Evolutionary conservation across 2,329 filamentous ascomycete genomes (phyloP), one percentile per base, ranked within the genome.

Genomic region (Calycina herbarum): DNA sequence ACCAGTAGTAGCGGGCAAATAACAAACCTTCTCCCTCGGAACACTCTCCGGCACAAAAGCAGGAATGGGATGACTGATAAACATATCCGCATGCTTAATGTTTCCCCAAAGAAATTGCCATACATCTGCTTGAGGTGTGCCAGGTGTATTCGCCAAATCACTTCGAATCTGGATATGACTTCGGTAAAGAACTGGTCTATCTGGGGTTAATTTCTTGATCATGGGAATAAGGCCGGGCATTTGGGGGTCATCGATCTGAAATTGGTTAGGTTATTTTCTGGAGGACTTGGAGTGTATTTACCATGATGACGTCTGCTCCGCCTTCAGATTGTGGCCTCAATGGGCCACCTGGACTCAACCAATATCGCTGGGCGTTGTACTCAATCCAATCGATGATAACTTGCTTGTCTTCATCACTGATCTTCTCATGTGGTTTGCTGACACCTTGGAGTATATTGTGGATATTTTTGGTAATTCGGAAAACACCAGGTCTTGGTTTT

Each of bases 381-480:
- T 40, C 38, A 4, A 40, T 40, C 38, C 38, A 40, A 40, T 40
- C 38, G 4, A 17, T 40, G 38, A 40, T 40, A 40, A 40, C 38
- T 40, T 40, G 38, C 5, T 40, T 40, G 38, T 40, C 38, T 40
- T 40, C 38, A 15, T 40, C 38, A 5, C 38, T 40, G 13, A 94
- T 82, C n/a, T 86, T 83, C 70, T 91, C 84, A 2, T 85, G 83
- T 0, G 86, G 85, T 31, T 83, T 81, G 51, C 87, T 87, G 54
- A 94, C 91, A 8, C 91, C 92, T 78, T 95, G 92, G 2, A 95
- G 86, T 69, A 94, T 94, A 78, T 95, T 95, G 84, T 95, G 92
- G 71, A 93, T 90, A 70, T 90, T 93, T 79, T 95, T 95, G 70
- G 92, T 95, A 77, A 92, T 89, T 61, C 91, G 84, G 78, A 95